Conservation (phyloP, 2,329 filamentous ascomycete species). For the Xylaria sp. region DNA sequence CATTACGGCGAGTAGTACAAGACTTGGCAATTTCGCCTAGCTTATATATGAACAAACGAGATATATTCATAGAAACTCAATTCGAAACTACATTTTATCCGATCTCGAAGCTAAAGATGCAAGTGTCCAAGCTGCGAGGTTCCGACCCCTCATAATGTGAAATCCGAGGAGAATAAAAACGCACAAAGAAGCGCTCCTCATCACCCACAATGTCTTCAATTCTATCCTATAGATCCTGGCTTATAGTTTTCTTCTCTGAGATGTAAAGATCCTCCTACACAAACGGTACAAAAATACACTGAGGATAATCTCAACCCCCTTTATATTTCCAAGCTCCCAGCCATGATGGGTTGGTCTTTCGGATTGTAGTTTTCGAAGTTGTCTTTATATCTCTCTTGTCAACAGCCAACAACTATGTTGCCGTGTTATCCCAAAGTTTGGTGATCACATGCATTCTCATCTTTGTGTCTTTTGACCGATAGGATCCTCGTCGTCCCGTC, state of each 20-base stretch:
- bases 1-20: not conserved
- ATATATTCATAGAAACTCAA: too few relatives aligned
- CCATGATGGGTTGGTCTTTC: not conserved
- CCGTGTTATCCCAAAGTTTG: not conserved
- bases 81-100: too few relatives aligned
- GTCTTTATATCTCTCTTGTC: not conserved
- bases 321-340: not conserved
- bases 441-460: not conserved
- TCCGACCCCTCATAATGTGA: not conserved
- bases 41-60: too few relatives aligned
- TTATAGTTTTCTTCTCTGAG: not conserved
- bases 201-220: too few relatives aligned
- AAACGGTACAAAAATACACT: not conserved
- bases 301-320: not conserved
- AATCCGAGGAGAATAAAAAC: not conserved
- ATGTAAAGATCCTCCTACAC: not conserved
- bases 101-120: too few relatives aligned
- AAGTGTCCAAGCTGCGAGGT: not conserved
- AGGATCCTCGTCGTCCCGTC: not conserved
- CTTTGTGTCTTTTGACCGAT: not conserved
- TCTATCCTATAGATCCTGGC: not conserved
- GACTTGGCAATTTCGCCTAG: not conserved
- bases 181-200: too few relatives aligned
- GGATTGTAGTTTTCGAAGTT: not conserved
- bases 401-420: not conserved